Conservation (phyloP, 2,329 filamentous ascomycete species). For the Xylariales sp. region DNA sequence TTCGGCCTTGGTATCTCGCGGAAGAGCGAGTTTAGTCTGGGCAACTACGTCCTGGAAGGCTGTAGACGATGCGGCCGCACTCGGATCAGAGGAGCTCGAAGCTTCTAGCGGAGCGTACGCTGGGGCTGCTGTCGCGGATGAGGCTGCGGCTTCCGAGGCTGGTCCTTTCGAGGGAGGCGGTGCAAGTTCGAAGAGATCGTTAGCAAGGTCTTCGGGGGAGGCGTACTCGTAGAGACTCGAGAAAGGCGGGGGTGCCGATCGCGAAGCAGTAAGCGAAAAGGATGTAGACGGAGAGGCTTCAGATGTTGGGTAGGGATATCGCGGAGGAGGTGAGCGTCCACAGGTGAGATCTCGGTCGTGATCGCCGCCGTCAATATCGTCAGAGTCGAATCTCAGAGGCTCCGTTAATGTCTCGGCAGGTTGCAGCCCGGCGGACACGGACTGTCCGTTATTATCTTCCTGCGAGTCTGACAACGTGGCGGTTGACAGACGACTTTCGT, state of each 20-base stretch:
- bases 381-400: conserved; percentile 9
- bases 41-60: conserved; percentile 50
- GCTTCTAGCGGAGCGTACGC: conserved; percentile 48
- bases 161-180: conserved; percentile 15
- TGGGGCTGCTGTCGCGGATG: conserved; percentile 43
- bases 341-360: conserved; percentile 28
- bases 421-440: conserved; percentile 36
- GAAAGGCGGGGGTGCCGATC: conserved; percentile 51
- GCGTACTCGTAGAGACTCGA: conserved; percentile 51
- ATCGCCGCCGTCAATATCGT: conserved; percentile 27
- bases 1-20: conserved; percentile 74
- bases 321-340: conserved; percentile 51
- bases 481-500: conserved; percentile 18
- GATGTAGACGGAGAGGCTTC: conserved; percentile 47
- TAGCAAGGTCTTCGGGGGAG: conserved; percentile 22
- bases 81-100: conserved; percentile 32
- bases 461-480: conserved; percentile 46
- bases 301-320: conserved; percentile 56
- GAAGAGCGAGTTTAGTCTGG: conserved; percentile 81
- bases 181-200: conserved; percentile 25
- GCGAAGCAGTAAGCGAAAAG: conserved; percentile 25
- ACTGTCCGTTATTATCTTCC: conserved; percentile 39
- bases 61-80: conserved; percentile 27
- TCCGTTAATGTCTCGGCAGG: conserved; percentile 18
- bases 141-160: conserved; percentile 27